Evolutionary conservation across 768 basidiomycete genomes (phyloP).

Genomic region (Naematelia aurantialba): DNA sequence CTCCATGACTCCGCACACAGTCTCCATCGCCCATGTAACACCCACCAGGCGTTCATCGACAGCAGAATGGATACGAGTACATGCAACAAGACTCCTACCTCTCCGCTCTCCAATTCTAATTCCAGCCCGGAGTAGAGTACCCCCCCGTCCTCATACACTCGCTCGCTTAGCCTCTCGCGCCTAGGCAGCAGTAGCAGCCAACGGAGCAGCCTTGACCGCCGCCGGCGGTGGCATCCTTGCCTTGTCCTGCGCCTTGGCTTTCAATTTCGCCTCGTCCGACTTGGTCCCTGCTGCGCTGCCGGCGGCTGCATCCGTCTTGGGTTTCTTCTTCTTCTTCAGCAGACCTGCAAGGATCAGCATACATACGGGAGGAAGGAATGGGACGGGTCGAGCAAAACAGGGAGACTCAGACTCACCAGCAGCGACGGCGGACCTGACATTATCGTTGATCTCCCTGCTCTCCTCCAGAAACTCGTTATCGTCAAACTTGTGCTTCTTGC

Average conservation of each 20-base stretch:
- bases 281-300: not conserved
- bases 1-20: too few relatives aligned
- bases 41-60: too few relatives aligned
- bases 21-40: too few relatives aligned
- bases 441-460: constrained; percentile 82
- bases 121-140: too few relatives aligned
- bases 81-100: not conserved
- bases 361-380: not conserved
- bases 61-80: too few relatives aligned
- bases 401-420: constrained; percentile 58
- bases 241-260: constrained; percentile 36
- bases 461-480: constrained; percentile 90
- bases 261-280: constrained; percentile 9
- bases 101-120: too few relatives aligned
- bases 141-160: too few relatives aligned
- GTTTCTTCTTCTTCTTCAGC: constrained; percentile 45
- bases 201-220: constrained; percentile 6
- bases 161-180: not conserved
- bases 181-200: not conserved
- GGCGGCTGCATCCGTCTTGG: constrained; percentile 18
- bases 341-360: constrained; percentile 20
- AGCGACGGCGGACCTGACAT: constrained; percentile 83
- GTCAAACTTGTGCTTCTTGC: constrained; percentile 81
- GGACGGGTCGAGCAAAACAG: not conserved
- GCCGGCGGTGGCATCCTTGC: constrained; percentile 36